Base-by-base conservation (phyloP, 768 basidiomycete species). In the Tephrocybe sp. region DNA sequence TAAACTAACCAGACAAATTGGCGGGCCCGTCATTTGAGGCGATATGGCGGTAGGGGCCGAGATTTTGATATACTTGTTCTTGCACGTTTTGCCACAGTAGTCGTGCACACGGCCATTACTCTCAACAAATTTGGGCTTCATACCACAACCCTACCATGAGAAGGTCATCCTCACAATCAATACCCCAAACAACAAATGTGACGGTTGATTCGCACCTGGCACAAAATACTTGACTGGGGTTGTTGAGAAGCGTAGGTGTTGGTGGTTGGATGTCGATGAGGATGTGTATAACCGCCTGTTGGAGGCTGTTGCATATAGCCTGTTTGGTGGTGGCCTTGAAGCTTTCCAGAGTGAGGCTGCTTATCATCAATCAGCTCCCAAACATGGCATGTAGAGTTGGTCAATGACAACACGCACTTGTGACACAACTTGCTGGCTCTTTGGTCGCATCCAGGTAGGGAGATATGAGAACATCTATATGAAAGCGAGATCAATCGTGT, bases 131-230 rank as follows among this genome's bases (percentile, higher is more conserved):
- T 21, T 27, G 36, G 42, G 49, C 16, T 31, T 42, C 21, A 6
- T 21, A 12, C 49, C 49, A 13, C 49, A 50, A 3, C 34, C 49
- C 49, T 50, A 15, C 4, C n/a, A n/a, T n/a, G n/a, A n/a, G n/a
- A n/a, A n/a, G n/a, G 15, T 34, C 4, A n/a, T 4, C 15, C 7
- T 34, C 9, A 12, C 11, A 15, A 34, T 12, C 11, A 34, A 15
- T 34, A 7, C 13, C 8, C 7, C 8, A 15, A 34, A 34, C 15
- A 34, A 34, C 15, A 4, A 4, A 15, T 15, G 8, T 4, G 37
- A 38, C 5, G 34, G 6, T 19, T 8, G 5, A 12, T 19, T 18
- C 37, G 11, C 21, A 38, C 37, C 16, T 19, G 5, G n/a, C 37
- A 38, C 6, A 38, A 18, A 19, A 8, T 12, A 19, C 37, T 18